Base-by-base conservation (phyloP, 148 eudicot genomes). In the Drosera capensis region DNA sequence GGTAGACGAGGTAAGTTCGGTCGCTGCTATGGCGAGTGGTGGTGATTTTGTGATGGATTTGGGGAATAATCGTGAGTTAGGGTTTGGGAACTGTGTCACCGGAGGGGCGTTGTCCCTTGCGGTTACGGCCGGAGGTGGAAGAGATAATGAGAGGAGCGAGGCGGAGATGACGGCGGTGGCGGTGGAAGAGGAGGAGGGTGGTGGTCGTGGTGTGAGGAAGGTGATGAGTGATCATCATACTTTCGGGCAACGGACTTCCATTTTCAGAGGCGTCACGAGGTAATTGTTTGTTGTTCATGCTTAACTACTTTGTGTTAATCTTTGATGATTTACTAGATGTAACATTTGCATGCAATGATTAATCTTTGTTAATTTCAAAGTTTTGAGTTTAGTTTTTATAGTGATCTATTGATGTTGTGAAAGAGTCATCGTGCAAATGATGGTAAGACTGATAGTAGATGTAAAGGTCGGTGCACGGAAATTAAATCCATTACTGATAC, bases 181-280 rank as follows among this genome's bases (percentile, higher is more conserved):
- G 12, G 53, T 9, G 19, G 29, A 30, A 2, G 72, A 76, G 37
- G 66, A 73, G 14, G 65, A 25, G 43, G 25, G 20, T 16, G 26
- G 18, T 8, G 49, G 43, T 42, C 3, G 5, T 46, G 36, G 25
- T 37, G 70, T 61, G 29, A 90, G 80, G 74, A 90, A 78, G 60
- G 51, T 78, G 21, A 49, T n/a, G n/a, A n/a, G n/a, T n/a, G n/a
- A n/a, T n/a, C n/a, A 65, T 17, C 95, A 90, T 58, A 80, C 87
- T 28, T 84, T 90, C 67, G 99, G 99, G 5, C 95, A 84, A 39
- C 64, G 99, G 43, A 90, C 99, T 21, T 90, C 99, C 12, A 84
- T 90, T 47, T 90, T 84, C 72, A 68, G 99, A 63, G 99, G 99
- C 3, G 99, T 90, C 13, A 90, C 99, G 16, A 70, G 99, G 99